These are phyloP conservation scores for Peniophora sp. DNA, from an alignment of 1,284 basidiomycete species.

Conservation along the genomic window DNA sequence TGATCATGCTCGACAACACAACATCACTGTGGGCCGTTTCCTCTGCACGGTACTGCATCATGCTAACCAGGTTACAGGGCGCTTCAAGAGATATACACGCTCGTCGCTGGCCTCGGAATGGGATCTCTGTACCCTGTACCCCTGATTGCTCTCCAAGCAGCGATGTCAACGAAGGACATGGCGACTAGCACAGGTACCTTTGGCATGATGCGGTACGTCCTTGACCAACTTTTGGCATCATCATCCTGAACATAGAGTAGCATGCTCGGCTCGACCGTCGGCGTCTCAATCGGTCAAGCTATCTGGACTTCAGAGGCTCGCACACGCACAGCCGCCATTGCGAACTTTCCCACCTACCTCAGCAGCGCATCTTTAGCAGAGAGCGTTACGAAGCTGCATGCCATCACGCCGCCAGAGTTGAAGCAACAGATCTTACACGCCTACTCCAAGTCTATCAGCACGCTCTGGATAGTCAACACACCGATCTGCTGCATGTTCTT, in stretches of 20 bases:
- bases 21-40: conserved; percentile 16
- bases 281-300: conserved; percentile 65
- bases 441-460: conserved; percentile 60
- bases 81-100: conserved; percentile 49
- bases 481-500: conserved; percentile 48
- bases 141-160: conserved; percentile 66
- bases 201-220: conserved; percentile 40
- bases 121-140: conserved; percentile 65
- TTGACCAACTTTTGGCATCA: neutral
- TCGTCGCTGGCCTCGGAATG: conserved; percentile 52
- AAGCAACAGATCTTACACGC: conserved; percentile 47
- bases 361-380: conserved; percentile 47
- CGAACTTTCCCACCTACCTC: conserved; percentile 36
- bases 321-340: conserved; percentile 38
- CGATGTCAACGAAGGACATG: conserved; percentile 79
- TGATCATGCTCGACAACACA: conserved; percentile 41
- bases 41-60: neutral
- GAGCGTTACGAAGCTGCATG: conserved; percentile 43
- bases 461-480: conserved; percentile 67
- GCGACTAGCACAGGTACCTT: conserved; percentile 68
- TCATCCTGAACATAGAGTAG: conserved; percentile 21
- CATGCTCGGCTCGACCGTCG: conserved; percentile 69
- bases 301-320: conserved; percentile 54
- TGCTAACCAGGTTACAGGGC: conserved; percentile 19
- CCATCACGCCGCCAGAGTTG: conserved; percentile 24